Base-by-base conservation (phyloP, 139 green algal genomes). In the Chlorella sp. region DNA sequence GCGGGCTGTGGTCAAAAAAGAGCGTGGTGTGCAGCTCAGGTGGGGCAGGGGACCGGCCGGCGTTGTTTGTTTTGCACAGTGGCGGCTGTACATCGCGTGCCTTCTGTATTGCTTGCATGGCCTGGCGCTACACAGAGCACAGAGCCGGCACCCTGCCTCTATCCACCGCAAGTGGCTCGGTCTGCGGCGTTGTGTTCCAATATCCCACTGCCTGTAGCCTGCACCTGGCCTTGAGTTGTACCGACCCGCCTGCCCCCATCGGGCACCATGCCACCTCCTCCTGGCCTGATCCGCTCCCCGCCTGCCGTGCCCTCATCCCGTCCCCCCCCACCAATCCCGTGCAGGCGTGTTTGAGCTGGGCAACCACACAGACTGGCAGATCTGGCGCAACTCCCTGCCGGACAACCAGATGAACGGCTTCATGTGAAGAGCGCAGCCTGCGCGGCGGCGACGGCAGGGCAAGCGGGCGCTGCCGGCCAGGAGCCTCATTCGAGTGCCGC, bases 351-450 rank as follows among this genome's bases (percentile, higher is more conserved):
- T 90, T 48, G 22, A 86, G 39, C 40, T 61, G 26, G 81, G 81
- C 34, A 83, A 87, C 26, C 89, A 91, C 53, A 81, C 16, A 0
- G 61, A 69, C 28, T 93, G 91, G 91, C 75, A 84, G 24, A 39
- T 24, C 0, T 93, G 91, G 91, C 78, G 91, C 26, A 93, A 93
- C 69, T 89, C 83, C 30, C 87, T 93, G 71, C 91, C 64, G 24
- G 64, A 71, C 64, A 71, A 81, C 37, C 85, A 87, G 37, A 66
- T 79, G 21, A 61, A 34, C 76, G 91, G 91, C 11, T 89, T 85
- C 40, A 91, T 91, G 87, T 57, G 48, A 57, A 57, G 48, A 9
- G 48, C 48, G 48, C 48, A 57, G 48, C 48, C 48, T 16, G 9
- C 7, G 48, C 48, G 48, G 9, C 48, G 48, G 48, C 48, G 48